Evolutionary conservation across 345 rosid genomes (phyloP).

Genomic region (Euphorbia peplus): DNA sequence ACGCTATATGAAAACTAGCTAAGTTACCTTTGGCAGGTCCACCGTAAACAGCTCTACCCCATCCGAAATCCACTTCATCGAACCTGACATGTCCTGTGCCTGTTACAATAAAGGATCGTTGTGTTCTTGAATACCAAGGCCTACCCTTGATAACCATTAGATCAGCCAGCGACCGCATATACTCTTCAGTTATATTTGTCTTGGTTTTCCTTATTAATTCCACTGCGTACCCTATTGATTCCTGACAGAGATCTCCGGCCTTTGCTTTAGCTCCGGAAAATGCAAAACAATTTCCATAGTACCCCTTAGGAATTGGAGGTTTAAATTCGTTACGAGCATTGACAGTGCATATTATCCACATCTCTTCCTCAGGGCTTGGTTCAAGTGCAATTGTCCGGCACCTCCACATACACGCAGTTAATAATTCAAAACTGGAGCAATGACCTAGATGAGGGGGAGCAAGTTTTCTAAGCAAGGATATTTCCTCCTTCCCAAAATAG

Average conservation of each 20-base stretch:
- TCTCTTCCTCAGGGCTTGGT: slow-evolving; percentile 13
- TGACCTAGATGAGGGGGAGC: slow-evolving; percentile 10
- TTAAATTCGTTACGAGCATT: slow-evolving; percentile 10
- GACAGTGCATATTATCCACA: slow-evolving; percentile 6
- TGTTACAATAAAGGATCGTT: slow-evolving; percentile 16
- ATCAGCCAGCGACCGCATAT: slow-evolving; percentile 23
- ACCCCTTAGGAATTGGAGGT: slow-evolving; percentile 20
- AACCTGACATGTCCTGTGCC: background rate
- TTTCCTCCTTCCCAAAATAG: slow-evolving; percentile 3
- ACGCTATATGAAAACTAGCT: slow-evolving; percentile 7
- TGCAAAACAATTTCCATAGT: slow-evolving; percentile 43
- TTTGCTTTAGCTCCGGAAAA: slow-evolving; percentile 29
- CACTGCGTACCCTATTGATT: slow-evolving; percentile 18
- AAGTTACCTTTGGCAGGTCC: slow-evolving; percentile 14
- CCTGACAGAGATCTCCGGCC: slow-evolving; percentile 13
- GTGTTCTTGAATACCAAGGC: slow-evolving; percentile 10
- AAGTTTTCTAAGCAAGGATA: slow-evolving; percentile 6
- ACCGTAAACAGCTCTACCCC: slow-evolving; percentile 16
- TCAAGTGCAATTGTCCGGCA: slow-evolving; percentile 24
- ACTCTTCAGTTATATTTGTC: slow-evolving; percentile 20
- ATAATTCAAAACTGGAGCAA: slow-evolving; percentile 22
- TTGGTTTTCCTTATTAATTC: slow-evolving; percentile 23
- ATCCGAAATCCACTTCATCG: slow-evolving; percentile 22
- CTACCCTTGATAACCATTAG: slow-evolving; percentile 18
- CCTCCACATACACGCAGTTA: slow-evolving; percentile 29